phyloP scores from a whole-genome alignment of 352 stramenopile genomes.

The Phytophthora melonis region DNA sequence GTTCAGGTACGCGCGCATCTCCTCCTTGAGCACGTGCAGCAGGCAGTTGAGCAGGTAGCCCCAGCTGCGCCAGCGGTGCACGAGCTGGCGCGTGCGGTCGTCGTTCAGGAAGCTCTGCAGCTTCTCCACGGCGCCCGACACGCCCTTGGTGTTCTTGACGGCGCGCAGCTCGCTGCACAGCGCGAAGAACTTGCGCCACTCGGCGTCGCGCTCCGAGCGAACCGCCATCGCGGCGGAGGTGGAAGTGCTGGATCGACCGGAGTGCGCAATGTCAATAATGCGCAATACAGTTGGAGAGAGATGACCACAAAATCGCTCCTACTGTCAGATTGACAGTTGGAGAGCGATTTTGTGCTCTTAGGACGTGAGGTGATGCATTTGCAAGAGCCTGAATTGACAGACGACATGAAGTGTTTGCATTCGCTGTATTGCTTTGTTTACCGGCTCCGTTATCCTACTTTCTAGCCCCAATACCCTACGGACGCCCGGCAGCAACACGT shows the following conservation, averaged over 20 bases:
- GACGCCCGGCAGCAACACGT: constrained; percentile 12
- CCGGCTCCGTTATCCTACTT: constrained; percentile 19
- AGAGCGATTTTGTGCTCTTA: too few relatives aligned
- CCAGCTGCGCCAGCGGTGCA: constrained; percentile 83
- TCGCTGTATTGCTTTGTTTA: constrained; percentile 28
- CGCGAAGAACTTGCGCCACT: constrained; percentile 60
- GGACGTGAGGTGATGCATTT: too few relatives aligned
- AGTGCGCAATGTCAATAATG: too few relatives aligned
- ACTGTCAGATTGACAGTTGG: too few relatives aligned
- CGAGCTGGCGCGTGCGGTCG: constrained; percentile 52
- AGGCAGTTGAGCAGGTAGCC: constrained; percentile 63
- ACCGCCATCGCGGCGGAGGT: constrained; percentile 5
- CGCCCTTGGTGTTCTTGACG: constrained; percentile 52
- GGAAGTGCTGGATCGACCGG: neutral
- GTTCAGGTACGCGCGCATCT: constrained; percentile 57
- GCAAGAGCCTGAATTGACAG: too few relatives aligned
- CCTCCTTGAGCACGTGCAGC: constrained; percentile 56
- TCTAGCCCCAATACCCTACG: constrained; percentile 36
- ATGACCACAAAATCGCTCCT: too few relatives aligned
- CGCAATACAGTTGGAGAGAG: too few relatives aligned
- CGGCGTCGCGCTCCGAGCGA: constrained; percentile 23
- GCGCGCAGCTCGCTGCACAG: constrained; percentile 57
- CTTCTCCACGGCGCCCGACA: constrained; percentile 38
- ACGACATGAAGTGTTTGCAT: constrained; percentile 22
- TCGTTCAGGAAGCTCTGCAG: constrained; percentile 64